Percentiles rank a stretch among this genome's conserved stretches.
phyloP scores from a whole-genome alignment of 768 basidiomycete genomes.

The Termitomyces sp. region DNA sequence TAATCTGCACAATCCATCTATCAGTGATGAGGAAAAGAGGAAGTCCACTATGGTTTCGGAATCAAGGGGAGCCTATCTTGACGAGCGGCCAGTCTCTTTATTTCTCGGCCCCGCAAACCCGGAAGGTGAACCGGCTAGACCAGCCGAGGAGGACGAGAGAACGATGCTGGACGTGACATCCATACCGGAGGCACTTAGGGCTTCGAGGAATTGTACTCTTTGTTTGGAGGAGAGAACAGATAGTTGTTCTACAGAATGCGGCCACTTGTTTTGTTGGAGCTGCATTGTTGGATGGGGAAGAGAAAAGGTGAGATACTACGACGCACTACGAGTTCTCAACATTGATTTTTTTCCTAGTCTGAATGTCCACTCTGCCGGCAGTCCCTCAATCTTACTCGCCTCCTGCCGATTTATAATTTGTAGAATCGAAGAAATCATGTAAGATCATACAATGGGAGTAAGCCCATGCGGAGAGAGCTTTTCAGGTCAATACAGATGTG shows the following conservation, averaged over 20 bases:
- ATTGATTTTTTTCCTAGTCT: constrained; percentile 39
- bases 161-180: constrained; percentile 60
- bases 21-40: constrained; percentile 32
- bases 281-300: constrained; percentile 88
- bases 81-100: constrained; percentile 57
- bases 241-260: constrained; percentile 83
- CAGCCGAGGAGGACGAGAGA: constrained; percentile 68
- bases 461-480: background rate
- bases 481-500: constrained; percentile 12
- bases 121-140: constrained; percentile 50
- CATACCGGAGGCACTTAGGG: constrained; percentile 51
- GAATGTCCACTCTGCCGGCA: constrained; percentile 90
- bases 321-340: background rate
- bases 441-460: constrained; percentile 14
- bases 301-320: constrained; percentile 60
- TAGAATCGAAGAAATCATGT: constrained; percentile 29
- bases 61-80: constrained; percentile 44
- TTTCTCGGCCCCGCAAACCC: constrained; percentile 49
- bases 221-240: constrained; percentile 84
- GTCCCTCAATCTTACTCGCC: constrained; percentile 58
- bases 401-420: constrained; percentile 84
- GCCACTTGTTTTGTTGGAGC: constrained; percentile 87
- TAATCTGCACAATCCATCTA: constrained; percentile 6
- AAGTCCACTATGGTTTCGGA: constrained; percentile 21
- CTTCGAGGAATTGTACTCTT: constrained; percentile 71